Evolutionary conservation across 2,329 filamentous ascomycete species (phyloP), one percentile per base, ranked within the genome.

Genomic region (Sporothrix pseudoabietina): DNA sequence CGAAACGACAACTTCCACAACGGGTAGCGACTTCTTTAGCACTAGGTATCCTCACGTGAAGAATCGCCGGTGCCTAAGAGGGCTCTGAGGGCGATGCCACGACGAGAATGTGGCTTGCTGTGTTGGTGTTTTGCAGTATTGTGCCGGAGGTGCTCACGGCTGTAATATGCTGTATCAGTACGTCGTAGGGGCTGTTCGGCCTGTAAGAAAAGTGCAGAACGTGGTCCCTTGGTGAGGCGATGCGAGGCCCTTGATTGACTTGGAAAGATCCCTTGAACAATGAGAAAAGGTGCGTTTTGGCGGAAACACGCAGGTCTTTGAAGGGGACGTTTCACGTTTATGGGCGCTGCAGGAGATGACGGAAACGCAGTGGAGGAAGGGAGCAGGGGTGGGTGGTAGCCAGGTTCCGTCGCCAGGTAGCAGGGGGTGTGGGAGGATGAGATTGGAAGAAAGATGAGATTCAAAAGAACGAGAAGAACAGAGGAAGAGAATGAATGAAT

Each of bases 301-400:
- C 55, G 69, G 47, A 61, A 44, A 59, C 47, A 35, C 19, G 52
- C 16, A 55, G 65, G 69, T 32, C 26, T 35, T 47, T 19, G 52
- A 52, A 47, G 22, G 49, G 12, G 19, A 19, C 49, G 72, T 71
- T 73, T 73, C 72, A 73, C 39, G 52, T 39, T 70, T 71, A 69
- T 41, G 49, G 30, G 14, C 54, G 26, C 57, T 49, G 52, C 71
- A 71, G 71, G 71, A 59, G 65, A 70, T 32, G 52, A 54, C 47
- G 30, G 65, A 71, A 22, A 49, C 44, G 14, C 49, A 71, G 59
- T 65, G 39, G 68, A 63, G 41, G 66, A 16, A 35, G 32, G 22
- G 49, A 59, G 44, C 71, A 69, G 49, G 59, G 71, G 61, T 55
- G 44, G 47, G 32, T 47, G 41, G 54, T 49, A 71, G 66, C 65